A percentile compares a stretch with the other conserved stretches of the same genome.
These are phyloP conservation scores for Cladophialophora immunda DNA, from an alignment of 2,329 filamentous ascomycete genomes.

Conservation along the genomic window DNA sequence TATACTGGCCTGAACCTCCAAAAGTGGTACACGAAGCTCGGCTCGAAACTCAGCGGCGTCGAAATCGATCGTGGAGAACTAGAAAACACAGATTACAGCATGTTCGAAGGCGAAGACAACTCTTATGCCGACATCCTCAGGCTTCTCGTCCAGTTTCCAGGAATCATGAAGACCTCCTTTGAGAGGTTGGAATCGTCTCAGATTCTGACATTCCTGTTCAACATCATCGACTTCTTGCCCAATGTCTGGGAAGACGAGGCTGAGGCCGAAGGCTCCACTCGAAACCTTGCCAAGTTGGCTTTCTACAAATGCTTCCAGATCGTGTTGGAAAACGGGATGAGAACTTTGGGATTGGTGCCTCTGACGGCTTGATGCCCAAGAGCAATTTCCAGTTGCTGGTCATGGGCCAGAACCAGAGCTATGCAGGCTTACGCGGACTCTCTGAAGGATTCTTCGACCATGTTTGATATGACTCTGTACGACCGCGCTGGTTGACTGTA, in stretches of 20 bases:
- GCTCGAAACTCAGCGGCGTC: constrained; percentile 67
- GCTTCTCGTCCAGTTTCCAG: constrained; percentile 83
- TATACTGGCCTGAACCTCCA: constrained; percentile 87
- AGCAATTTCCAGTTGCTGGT: neutral
- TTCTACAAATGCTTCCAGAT: constrained; percentile 79
- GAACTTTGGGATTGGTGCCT: constrained; percentile 77
- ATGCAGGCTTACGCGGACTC: neutral
- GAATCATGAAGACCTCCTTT: constrained; percentile 79
- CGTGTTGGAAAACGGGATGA: constrained; percentile 85
- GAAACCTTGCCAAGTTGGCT: constrained; percentile 76
- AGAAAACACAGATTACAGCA: constrained; percentile 68
- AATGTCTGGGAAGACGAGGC: constrained; percentile 67
- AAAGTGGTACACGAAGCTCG: constrained; percentile 79
- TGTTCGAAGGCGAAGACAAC: constrained; percentile 71
- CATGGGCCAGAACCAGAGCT: neutral
- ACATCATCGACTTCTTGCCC: constrained; percentile 16
- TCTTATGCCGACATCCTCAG: constrained; percentile 77
- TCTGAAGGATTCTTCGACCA: neutral
- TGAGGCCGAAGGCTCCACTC: constrained; percentile 77
- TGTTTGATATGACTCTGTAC: neutral
- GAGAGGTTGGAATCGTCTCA: constrained; percentile 81
- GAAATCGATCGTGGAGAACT: constrained; percentile 66
- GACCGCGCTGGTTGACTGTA: neutral
- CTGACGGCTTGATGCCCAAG: constrained; percentile 62
- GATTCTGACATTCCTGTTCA: constrained; percentile 75